Conservation (phyloP, 2,329 filamentous ascomycete genomes). For the Aspergillus ochraceus region DNA sequence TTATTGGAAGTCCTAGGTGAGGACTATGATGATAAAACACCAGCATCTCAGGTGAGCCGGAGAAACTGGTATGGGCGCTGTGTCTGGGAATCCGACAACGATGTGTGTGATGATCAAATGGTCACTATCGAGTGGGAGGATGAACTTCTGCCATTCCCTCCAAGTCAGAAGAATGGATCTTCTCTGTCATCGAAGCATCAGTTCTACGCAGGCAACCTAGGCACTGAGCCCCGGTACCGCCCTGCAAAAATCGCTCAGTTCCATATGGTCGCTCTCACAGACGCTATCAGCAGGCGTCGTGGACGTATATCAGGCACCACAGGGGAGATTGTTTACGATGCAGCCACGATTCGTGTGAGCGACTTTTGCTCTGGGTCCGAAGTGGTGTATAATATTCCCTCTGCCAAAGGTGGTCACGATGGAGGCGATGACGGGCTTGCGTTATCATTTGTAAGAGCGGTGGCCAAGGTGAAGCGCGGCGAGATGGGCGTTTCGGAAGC, state of each 20-base stretch:
- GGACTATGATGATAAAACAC: background rate
- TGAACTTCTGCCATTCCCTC: background rate
- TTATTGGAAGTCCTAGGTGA: background rate
- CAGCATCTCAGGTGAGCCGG: background rate
- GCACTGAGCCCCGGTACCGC: background rate
- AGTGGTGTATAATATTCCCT: background rate
- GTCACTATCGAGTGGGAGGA: background rate
- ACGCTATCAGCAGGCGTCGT: background rate
- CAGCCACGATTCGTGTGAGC: background rate
- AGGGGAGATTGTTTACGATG: background rate
- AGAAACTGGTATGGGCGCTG: background rate
- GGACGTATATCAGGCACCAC: background rate
- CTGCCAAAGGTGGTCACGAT: background rate
- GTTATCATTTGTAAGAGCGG: background rate
- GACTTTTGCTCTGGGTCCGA: background rate
- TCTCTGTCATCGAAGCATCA: background rate
- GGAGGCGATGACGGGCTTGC: background rate
- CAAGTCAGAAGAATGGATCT: background rate
- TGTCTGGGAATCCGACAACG: background rate
- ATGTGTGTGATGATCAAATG: background rate
- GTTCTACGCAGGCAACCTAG: background rate
- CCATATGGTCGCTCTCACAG: background rate
- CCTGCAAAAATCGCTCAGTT: background rate
- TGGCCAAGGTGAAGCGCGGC: background rate
- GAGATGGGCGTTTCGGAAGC: background rate